Conservation (phyloP, 805 yeast species). For the Clavispora fructus region DNA sequence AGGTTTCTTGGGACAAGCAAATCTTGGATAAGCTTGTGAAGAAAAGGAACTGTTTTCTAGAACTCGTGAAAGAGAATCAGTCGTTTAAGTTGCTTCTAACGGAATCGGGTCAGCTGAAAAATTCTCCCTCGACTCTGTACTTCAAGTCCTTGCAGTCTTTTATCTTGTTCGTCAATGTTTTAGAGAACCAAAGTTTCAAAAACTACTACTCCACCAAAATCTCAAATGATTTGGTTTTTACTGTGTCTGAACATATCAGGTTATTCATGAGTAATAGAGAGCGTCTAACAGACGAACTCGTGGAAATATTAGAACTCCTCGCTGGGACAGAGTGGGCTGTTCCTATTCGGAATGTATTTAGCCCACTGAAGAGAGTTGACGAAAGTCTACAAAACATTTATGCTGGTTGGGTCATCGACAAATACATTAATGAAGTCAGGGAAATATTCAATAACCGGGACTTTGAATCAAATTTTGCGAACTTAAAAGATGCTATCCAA, state of each 20-base stretch:
- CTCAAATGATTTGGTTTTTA: conserved; percentile 23
- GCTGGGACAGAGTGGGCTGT: conserved; percentile 22
- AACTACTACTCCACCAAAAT: conserved; percentile 23
- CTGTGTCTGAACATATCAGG: conserved; percentile 26
- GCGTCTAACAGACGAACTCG: conserved; percentile 16
- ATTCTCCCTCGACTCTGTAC: conserved; percentile 5
- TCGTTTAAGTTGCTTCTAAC: neutral
- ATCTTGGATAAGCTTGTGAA: conserved; percentile 11
- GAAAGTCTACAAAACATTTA: conserved; percentile 24
- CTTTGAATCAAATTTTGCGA: conserved; percentile 2
- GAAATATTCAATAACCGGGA: conserved; percentile 9
- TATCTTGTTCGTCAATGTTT: conserved; percentile 25
- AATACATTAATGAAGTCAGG: conserved; percentile 27
- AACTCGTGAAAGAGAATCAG: neutral
- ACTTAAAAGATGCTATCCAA: conserved; percentile 8
- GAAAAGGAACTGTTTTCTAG: conserved; percentile 1
- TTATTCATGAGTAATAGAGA: conserved; percentile 15
- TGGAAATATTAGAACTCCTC: conserved; percentile 15
- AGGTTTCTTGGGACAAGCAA: conserved; percentile 7
- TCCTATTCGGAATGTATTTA: conserved; percentile 15
- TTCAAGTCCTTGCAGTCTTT: conserved; percentile 23
- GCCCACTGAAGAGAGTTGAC: conserved; percentile 13
- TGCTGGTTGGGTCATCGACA: conserved; percentile 28
- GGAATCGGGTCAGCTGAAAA: neutral
- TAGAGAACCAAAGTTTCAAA: conserved; percentile 19